phyloP scores from a whole-genome alignment of 164 flowering plant species.

The Cinnamomum chago region DNA sequence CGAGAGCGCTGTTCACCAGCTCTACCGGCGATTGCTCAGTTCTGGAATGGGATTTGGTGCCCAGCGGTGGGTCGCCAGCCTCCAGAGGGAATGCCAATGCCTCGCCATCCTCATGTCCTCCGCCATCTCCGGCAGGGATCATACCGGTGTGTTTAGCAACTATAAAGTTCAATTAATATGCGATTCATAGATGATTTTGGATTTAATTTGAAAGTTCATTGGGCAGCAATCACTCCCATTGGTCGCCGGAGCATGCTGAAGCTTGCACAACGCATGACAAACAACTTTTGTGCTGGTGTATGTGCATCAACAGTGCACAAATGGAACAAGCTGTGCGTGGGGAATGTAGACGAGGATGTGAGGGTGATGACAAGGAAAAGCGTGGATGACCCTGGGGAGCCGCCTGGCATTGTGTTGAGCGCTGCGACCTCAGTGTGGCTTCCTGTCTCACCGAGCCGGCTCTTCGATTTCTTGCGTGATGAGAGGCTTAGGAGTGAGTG shows the following conservation, averaged over 20 bases:
- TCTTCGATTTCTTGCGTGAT: slow-evolving; percentile 84
- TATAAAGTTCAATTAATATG: too few relatives aligned
- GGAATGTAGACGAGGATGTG: slow-evolving; percentile 71
- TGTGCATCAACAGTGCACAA: slow-evolving; percentile 84
- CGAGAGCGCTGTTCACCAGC: slow-evolving; percentile 62
- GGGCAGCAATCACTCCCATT: slow-evolving; percentile 60
- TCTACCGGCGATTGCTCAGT: slow-evolving; percentile 65
- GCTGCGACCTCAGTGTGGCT: slow-evolving; percentile 98
- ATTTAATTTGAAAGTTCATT: background rate
- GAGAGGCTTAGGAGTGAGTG: slow-evolving; percentile 88
- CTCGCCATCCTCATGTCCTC: slow-evolving; percentile 92
- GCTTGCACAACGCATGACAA: slow-evolving; percentile 91
- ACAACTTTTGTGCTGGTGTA: slow-evolving; percentile 90
- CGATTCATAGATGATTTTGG: background rate
- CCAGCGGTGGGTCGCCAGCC: slow-evolving; percentile 86
- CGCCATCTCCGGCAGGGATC: slow-evolving; percentile 47
- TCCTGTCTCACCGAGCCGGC: slow-evolving; percentile 80
- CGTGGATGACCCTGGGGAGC: slow-evolving; percentile 93
- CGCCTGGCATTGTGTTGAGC: slow-evolving; percentile 82
- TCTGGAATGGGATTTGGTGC: slow-evolving; percentile 95
- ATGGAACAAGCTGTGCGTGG: slow-evolving; percentile 77
- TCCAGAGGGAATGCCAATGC: slow-evolving; percentile 90
- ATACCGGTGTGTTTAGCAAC: slow-evolving; percentile 36
- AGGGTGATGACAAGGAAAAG: slow-evolving; percentile 94
- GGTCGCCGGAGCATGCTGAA: slow-evolving; percentile 94